phyloP scores from a whole-genome alignment of 352 stramenopile genomes.

The Pythium rishiriense region DNA sequence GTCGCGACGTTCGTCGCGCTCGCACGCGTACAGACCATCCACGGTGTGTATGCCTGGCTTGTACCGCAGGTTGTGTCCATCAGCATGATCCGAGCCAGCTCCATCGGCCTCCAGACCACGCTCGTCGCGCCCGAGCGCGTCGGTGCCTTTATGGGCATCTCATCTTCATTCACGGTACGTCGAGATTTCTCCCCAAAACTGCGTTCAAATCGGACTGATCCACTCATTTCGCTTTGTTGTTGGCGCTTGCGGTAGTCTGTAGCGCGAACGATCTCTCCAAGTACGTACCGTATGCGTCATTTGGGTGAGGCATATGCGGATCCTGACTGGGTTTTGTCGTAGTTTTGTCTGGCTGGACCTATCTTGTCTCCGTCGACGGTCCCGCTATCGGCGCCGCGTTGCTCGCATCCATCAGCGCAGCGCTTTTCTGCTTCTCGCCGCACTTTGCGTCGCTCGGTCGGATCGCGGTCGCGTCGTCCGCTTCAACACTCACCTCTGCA shows the following conservation, averaged over 20 bases:
- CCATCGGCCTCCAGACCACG: conserved; percentile 69
- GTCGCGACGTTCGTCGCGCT: conserved; percentile 72
- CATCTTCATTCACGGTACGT: conserved; percentile 71
- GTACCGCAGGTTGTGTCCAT: conserved; percentile 60
- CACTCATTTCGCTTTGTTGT: neutral
- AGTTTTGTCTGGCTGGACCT: conserved; percentile 84
- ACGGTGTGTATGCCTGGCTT: conserved; percentile 54
- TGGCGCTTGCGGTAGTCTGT: conserved; percentile 43
- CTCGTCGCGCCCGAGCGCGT: conserved; percentile 69
- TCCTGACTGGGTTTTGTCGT: neutral
- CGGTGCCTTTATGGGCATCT: conserved; percentile 79
- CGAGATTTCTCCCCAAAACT: neutral
- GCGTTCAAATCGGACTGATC: neutral
- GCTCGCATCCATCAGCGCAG: conserved; percentile 58
- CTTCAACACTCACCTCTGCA: conserved; percentile 14
- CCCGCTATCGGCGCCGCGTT: conserved; percentile 65
- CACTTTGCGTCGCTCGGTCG: conserved; percentile 49
- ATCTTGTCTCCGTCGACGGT: conserved; percentile 66
- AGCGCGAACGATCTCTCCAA: conserved; percentile 71
- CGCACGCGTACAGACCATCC: conserved; percentile 48
- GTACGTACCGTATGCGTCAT: conserved; percentile 39
- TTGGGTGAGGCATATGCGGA: neutral
- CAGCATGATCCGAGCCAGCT: conserved; percentile 82
- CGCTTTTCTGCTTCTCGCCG: conserved; percentile 65
- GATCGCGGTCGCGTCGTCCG: conserved; percentile 22